A percentile compares a stretch with the other conserved stretches of the same genome.
Evolutionary conservation across 1,139 yeast species (phyloP).

Genomic region (Lizanozyma gosingica): DNA sequence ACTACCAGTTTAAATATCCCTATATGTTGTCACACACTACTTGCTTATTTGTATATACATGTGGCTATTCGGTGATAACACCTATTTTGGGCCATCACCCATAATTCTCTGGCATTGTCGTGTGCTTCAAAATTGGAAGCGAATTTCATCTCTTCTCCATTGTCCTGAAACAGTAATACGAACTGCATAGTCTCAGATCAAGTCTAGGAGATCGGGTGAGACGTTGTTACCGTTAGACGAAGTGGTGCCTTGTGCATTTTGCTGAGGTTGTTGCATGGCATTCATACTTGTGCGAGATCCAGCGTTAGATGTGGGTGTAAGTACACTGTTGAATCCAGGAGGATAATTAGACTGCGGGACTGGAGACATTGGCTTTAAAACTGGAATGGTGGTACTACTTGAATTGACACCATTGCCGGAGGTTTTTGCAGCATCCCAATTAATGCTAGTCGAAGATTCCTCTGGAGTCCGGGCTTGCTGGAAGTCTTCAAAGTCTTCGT

Average conservation of each 20-base stretch:
- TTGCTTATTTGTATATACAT: too few species aligned
- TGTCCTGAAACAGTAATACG: too few species aligned
- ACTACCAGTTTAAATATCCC: too few species aligned
- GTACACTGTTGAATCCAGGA: slow-evolving; percentile 19
- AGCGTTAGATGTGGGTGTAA: slow-evolving; percentile 2
- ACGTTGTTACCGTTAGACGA: too few species aligned
- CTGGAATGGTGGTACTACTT: slow-evolving; percentile 2
- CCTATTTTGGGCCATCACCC: not conserved
- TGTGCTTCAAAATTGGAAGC: too few species aligned
- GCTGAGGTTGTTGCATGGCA: too few species aligned
- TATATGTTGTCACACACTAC: not conserved
- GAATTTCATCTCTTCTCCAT: too few species aligned
- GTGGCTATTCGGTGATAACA: not conserved
- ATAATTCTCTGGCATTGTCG: too few species aligned
- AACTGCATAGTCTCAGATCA: too few species aligned
- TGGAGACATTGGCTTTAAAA: slow-evolving; percentile 1
- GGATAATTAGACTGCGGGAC: slow-evolving; percentile 12
- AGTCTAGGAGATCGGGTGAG: too few species aligned
- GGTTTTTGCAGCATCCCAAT: slow-evolving; percentile 15
- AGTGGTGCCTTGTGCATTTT: too few species aligned
- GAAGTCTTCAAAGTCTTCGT: slow-evolving; percentile 25
- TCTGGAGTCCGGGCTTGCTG: slow-evolving; percentile 14
- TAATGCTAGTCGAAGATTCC: slow-evolving; percentile 5
- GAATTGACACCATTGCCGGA: not conserved
- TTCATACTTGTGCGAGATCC: too few species aligned